Conservation (phyloP, 805 yeast species). For the Metschnikowia amazonensis region DNA sequence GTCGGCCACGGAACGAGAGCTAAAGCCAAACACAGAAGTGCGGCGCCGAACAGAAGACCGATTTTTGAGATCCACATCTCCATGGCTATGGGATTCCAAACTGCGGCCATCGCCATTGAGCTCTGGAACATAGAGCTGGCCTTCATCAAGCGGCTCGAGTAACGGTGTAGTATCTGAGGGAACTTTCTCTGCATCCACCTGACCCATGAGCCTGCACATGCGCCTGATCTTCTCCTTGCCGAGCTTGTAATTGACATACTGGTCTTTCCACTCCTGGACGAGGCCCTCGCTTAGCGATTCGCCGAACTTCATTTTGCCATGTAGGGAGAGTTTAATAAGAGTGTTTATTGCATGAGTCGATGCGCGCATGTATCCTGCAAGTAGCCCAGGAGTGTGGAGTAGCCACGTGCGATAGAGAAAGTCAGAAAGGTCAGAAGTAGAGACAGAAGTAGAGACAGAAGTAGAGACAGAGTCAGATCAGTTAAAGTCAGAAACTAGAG, state of each 20-base stretch:
- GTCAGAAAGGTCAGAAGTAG: no score
- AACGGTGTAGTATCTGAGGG: conserved; percentile 18
- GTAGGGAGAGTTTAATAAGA: no score
- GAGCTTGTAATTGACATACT: conserved; percentile 67
- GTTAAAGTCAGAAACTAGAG: no score
- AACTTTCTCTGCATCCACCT: conserved; percentile 15
- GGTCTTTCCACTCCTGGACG: conserved; percentile 85
- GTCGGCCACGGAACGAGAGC: conserved; percentile 18
- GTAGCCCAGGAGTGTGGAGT: no score
- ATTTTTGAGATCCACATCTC: neutral
- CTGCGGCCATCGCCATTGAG: neutral
- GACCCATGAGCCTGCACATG: conserved; percentile 19
- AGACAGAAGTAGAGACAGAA: no score
- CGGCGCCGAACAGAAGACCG: neutral
- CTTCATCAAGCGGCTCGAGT: conserved; percentile 12
- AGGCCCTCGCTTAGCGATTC: conserved; percentile 62
- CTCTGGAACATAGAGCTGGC: conserved; percentile 6
- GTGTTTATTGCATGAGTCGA: no score
- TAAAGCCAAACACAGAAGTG: conserved; percentile 2
- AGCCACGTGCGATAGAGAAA: no score
- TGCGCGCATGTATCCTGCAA: no score
- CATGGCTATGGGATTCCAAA: neutral
- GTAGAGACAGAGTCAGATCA: no score
- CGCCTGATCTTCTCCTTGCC: conserved; percentile 54
- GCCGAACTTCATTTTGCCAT: conserved; percentile 58